These are phyloP conservation scores for Carpinus viminea DNA, from an alignment of 306 rosid genomes.

Conservation along the genomic window DNA sequence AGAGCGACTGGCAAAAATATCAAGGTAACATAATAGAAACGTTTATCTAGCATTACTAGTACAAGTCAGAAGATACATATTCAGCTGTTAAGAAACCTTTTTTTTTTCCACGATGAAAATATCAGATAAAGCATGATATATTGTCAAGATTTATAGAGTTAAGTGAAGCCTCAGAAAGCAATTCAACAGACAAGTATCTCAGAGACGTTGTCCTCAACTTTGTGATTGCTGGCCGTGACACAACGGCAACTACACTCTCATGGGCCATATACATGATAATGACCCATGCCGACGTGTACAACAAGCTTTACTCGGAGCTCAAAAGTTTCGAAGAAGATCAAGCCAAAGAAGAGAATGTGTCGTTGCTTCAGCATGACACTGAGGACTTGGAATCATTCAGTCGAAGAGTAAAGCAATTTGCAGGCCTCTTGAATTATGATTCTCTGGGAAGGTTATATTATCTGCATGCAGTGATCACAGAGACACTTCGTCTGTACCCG, in stretches of 20 bases:
- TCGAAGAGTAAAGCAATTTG: constrained; percentile 57
- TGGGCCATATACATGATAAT: constrained; percentile 91
- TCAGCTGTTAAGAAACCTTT: background rate
- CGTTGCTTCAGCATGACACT: constrained; percentile 44
- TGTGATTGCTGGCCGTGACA: constrained; percentile 97
- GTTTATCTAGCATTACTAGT: background rate
- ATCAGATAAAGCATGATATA: constrained; percentile 82
- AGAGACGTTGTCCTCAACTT: constrained; percentile 90
- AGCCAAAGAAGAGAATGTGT: constrained; percentile 58
- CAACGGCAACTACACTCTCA: constrained; percentile 90
- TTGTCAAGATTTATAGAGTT: constrained; percentile 84
- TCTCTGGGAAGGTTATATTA: constrained; percentile 64
- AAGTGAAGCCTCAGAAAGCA: constrained; percentile 49
- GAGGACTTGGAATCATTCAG: constrained; percentile 58
- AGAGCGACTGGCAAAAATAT: constrained; percentile 30
- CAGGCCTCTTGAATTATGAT: constrained; percentile 62
- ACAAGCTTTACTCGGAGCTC: constrained; percentile 73
- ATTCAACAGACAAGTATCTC: constrained; percentile 66
- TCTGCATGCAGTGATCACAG: constrained; percentile 87
- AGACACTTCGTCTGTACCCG: constrained; percentile 86
- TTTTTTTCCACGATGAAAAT: background rate
- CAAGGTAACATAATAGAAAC: constrained; percentile 45
- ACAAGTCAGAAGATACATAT: background rate
- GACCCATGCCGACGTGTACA: constrained; percentile 68
- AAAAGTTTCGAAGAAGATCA: constrained; percentile 58